Evolutionary conservation across 768 basidiomycete genomes (phyloP), one percentile per base, ranked within the genome.

Genomic region (Clavaria fumosa): DNA sequence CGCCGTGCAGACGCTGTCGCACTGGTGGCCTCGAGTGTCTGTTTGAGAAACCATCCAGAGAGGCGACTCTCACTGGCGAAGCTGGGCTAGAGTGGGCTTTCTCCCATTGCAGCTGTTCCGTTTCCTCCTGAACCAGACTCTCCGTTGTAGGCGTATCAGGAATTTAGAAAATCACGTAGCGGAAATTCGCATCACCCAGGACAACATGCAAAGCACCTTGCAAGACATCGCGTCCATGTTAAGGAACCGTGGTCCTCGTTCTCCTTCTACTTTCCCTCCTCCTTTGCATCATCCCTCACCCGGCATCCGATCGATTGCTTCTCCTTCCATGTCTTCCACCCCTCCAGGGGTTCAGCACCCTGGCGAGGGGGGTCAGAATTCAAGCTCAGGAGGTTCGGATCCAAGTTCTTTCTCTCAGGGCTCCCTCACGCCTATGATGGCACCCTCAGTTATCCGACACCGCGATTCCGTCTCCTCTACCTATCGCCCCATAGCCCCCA

Each of bases 1-100:
- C 91, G 18, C 91, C 91, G n/a, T 96, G 91, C 59, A 78, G 82
- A 50, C 75, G 91, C 31, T 96, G 91, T 59, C 70, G 84, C 22
- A 81, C 88, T 49, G 78, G 82, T 14, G 83, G 85, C 2, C 66
- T 95, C 9, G 84, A 90, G 28, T 96, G 91, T 60, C 67, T 95
- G 23, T 93, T 96, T 53, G 91, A 96, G 57, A 95, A 95, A 49
- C 91, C 91, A 2, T 78, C 75, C 9, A 69, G 78, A 47, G 86
- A 90, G 53, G 80, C 83, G 10, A 82, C 79, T 39, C 69, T 88
- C 34, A 84, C 84, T 5, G 83, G 84, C 31, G 86, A 90, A 57
- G 86, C 85, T 12, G 86, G 85, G 5, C 57, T 89, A 37, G 88
- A 89, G 86, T 89, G 53, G 57, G 83, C 64, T 15, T 31, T 43